These are phyloP conservation scores for Backusella tarrabulga DNA, from an alignment of 192 early-diverging fungal species.

Conservation along the genomic window DNA sequence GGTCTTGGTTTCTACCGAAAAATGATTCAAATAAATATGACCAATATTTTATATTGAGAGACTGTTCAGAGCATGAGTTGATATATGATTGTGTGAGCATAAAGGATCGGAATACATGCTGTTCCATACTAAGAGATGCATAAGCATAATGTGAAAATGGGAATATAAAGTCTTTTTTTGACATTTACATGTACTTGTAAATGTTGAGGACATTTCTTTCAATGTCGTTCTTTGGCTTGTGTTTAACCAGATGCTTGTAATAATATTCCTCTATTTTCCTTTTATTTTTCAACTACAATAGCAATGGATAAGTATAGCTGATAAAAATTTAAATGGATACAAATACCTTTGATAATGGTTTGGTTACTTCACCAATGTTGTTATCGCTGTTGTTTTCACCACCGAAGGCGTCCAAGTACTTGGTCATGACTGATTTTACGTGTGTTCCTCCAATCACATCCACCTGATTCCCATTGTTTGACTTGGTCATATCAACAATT, in stretches of 20 bases:
- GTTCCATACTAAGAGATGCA: not conserved
- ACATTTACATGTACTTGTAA: no score
- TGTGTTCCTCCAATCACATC: no score
- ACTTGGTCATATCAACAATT: no score
- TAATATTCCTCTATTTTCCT: not conserved
- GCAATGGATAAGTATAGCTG: not conserved
- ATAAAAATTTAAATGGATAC: not conserved
- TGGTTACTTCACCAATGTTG: no score
- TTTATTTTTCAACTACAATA: not conserved
- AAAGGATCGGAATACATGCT: not conserved
- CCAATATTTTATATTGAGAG: not conserved
- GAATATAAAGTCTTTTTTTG: no score
- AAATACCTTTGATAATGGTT: no score
- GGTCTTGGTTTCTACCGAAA: not conserved
- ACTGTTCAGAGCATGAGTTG: not conserved
- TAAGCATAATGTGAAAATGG: no score
- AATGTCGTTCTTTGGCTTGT: not conserved
- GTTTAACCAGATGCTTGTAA: not conserved
- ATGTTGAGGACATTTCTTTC: not conserved
- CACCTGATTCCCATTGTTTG: no score
- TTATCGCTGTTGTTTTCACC: no score
- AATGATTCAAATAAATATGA: slow-evolving; percentile 1
- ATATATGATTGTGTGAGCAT: not conserved
- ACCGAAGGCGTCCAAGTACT: no score
- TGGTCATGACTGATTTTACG: no score